Evolutionary conservation across 1,139 yeast genomes (phyloP).

Genomic region (Candida sanyaensis): DNA sequence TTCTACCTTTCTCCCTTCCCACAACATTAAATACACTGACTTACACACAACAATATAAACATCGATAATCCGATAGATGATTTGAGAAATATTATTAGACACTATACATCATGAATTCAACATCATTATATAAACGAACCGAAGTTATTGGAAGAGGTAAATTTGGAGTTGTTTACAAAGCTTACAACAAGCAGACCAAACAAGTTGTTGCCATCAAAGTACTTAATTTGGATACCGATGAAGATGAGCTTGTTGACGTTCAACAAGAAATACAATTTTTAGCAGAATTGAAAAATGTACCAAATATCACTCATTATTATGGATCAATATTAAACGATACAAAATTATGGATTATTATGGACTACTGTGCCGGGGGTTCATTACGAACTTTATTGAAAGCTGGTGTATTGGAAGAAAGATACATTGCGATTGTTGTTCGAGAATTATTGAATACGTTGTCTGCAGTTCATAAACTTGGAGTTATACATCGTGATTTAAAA

Average conservation of each 20-base stretch:
- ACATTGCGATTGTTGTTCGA: slow-evolving; percentile 77
- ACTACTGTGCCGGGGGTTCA: slow-evolving; percentile 96
- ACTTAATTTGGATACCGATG: slow-evolving; percentile 86
- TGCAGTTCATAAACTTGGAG: slow-evolving; percentile 85
- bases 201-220: slow-evolving; percentile 92
- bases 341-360: slow-evolving; percentile 96
- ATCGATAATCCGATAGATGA: neutral
- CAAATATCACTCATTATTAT: slow-evolving; percentile 90
- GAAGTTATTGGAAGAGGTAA: slow-evolving; percentile 96
- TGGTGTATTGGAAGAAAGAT: slow-evolving; percentile 84
- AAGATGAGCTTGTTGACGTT: slow-evolving; percentile 93
- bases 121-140: slow-evolving; percentile 62
- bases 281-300: slow-evolving; percentile 77
- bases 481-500: slow-evolving; percentile 92
- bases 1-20: neutral
- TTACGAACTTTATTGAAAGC: slow-evolving; percentile 84
- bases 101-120: slow-evolving; percentile 12
- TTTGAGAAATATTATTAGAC: neutral
- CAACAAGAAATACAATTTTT: slow-evolving; percentile 91
- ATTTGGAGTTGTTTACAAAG: slow-evolving; percentile 95
- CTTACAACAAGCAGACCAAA: slow-evolving; percentile 62
- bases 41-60: neutral
- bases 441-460: slow-evolving; percentile 78
- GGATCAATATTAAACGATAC: slow-evolving; percentile 88
- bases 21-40: neutral